Evolutionary conservation across 352 stramenopile genomes (phyloP), one percentile per base, ranked within the genome.

Genomic region (Pythium guiyangense): DNA sequence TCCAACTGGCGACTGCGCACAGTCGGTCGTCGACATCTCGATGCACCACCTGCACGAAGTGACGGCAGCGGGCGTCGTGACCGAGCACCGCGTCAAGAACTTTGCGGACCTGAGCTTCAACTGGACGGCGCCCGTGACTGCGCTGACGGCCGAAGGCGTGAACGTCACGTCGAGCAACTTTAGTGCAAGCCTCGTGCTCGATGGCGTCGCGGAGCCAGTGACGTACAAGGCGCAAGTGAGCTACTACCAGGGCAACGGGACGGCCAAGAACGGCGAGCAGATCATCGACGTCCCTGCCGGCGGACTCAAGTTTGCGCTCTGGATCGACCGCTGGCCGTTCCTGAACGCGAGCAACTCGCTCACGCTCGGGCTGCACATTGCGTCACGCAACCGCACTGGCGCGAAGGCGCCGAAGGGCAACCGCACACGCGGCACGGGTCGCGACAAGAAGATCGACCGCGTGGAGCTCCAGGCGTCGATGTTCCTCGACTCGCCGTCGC

Each of bases 241-340:
- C 22, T 31, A 29, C 44, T 49, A 31, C 11, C 44, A 49, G 44
- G 12, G 22, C 12, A 70, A 71, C 31, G 62, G 49, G 6, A 66
- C 64, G 12, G 63, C 73, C 6, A 25, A 47, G 31, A 79, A 79
- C 47, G 73, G 73, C 4, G 57, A 63, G 44, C 57, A 73, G 52
- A 60, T 17, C 3, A 27, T 84, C 12, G 44, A 39, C 14, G 64
- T 84, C 1, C 69, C 71, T 34, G 69, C 66, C 1, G 73, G 69
- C 25, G 66, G 63, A 1, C 50, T 84, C 29, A 84, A 79, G 49
- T 80, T 84, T 63, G 64, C 69, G 3, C 50, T 80, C 22, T 55
- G 63, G 20, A 68, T 83, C 12, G 26, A 26, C 4, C 11, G 15
- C 3, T 83, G 73, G 73, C 54, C 60, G 25, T 81, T 80, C 57